These are phyloP conservation scores for Geotrichum histeridarum DNA, from an alignment of 1,139 yeast genomes.

Conservation along the genomic window DNA sequence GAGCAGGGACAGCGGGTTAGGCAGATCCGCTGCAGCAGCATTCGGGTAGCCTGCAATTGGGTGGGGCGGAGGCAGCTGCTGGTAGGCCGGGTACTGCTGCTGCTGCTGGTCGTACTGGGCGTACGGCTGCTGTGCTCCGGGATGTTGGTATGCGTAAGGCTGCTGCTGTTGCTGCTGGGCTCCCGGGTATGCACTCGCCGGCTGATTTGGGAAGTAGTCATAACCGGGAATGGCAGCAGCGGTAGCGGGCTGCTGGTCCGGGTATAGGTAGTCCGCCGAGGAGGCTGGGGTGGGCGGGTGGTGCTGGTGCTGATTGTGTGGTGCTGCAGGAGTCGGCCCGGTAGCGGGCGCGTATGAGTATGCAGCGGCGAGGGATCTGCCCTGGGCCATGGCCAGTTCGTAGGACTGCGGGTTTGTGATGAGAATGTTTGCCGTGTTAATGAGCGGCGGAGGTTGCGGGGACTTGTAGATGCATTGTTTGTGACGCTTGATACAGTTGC, in stretches of 20 bases:
- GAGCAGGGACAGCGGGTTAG: not conserved
- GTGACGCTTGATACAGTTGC: constrained; percentile 12
- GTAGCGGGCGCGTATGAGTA: constrained; percentile 1
- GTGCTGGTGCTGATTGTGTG: not conserved
- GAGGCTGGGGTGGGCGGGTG: constrained; percentile 5
- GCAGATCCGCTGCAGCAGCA: not conserved
- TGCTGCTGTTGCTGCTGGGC: constrained; percentile 4
- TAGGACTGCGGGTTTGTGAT: constrained; percentile 16
- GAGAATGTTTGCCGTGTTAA: constrained; percentile 13
- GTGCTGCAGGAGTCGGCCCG: not conserved
- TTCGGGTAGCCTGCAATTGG: not conserved
- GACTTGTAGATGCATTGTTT: constrained; percentile 12
- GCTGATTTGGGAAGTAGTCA: not conserved
- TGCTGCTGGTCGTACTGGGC: not conserved
- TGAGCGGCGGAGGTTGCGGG: constrained; percentile 13
- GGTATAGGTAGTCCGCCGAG: not conserved
- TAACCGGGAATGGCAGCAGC: not conserved
- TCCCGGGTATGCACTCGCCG: not conserved
- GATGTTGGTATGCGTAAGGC: not conserved
- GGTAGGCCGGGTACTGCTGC: not conserved
- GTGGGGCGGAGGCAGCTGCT: not conserved
- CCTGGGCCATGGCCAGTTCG: constrained; percentile 13
- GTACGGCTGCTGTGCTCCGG: not conserved
- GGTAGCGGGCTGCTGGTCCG: not conserved
- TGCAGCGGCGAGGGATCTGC: constrained; percentile 7